Evolutionary conservation across 2,329 filamentous ascomycete genomes (phyloP), one percentile per base, ranked within the genome.

Genomic region (Colletotrichum siamense): DNA sequence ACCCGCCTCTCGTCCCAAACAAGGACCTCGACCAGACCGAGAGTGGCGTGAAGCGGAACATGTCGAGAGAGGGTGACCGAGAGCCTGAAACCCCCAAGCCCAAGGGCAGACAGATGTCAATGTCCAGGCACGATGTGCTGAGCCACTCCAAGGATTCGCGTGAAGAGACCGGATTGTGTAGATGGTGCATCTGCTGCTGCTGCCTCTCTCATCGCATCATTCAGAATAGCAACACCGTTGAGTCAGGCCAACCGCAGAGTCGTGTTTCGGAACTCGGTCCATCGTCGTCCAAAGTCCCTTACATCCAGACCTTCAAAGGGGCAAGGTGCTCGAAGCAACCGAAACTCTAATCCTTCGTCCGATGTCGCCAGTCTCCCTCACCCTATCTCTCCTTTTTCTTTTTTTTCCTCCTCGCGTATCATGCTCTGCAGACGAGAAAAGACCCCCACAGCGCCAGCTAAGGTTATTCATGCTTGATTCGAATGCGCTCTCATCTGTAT

Each of bases 231-330:
- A 73, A 73, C 57, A 36, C 10, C 26, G 63, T 69, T 65, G 70
- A 76, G 70, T 73, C 73, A 76, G 44, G 26, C 70, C 70, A 75
- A 76, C 44, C 32, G 44, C 32, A 69, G 63, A 49, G 70, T 64
- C 24, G 57, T 16, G 44, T 59, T 61, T 69, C 64, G 64, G 73
- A 55, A 73, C 64, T 65, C 73, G 73, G 69, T 76, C 73, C 73
- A 73, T 76, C 57, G 44, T 73, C 73, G 57, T 76, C 73, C 73
- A 44, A 76, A 68, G 69, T 73, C 69, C 73, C 62, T 75, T 62
- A 75, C 73, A 67, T 72, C 73, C 62, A 66, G 73, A 62, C 73
- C 73, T 71, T 71, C 61, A 71, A 71, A 75, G 28, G 62, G 73
- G 68, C 36, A 71, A 66, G 68, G 62, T 36, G 73, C 61, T 71